Evolutionary conservation across 83 land plant species (phyloP).

Genomic region (Picea abies): DNA sequence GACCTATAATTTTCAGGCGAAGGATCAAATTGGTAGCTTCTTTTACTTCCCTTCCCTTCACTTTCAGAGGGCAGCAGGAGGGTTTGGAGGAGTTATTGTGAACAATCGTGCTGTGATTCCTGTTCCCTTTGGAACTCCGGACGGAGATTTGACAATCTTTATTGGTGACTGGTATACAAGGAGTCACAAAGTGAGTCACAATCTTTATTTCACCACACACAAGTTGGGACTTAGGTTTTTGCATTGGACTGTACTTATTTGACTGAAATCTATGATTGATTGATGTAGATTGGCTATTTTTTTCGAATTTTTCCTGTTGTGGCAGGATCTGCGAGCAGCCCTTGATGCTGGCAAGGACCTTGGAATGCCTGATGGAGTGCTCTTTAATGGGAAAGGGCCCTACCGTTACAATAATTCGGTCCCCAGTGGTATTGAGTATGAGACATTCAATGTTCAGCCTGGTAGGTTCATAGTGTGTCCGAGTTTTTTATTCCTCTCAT

Average conservation of each 20-base stretch:
- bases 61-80: conserved; percentile 72
- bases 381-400: conserved; percentile 76
- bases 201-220: background rate
- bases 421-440: conserved; percentile 39
- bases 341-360: conserved; percentile 65
- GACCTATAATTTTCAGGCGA: conserved; percentile 70
- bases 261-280: background rate
- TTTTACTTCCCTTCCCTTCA: conserved; percentile 62
- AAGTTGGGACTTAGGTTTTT: background rate
- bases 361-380: conserved; percentile 77
- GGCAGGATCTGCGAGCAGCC: conserved; percentile 55
- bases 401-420: conserved; percentile 59
- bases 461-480: conserved; percentile 32
- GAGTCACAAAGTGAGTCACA: conserved; percentile 50
- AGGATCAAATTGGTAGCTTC: conserved; percentile 87
- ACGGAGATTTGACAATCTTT: conserved; percentile 48
- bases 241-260: conserved; percentile 7
- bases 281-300: background rate
- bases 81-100: conserved; percentile 60
- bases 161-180: conserved; percentile 77
- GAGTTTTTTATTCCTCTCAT: background rate
- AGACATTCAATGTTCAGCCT: conserved; percentile 57
- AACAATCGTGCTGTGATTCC: conserved; percentile 46
- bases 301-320: background rate
- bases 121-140: conserved; percentile 63